phyloP scores from a whole-genome alignment of 2,329 filamentous ascomycete species.

The Plenodomus lindquistii region DNA sequence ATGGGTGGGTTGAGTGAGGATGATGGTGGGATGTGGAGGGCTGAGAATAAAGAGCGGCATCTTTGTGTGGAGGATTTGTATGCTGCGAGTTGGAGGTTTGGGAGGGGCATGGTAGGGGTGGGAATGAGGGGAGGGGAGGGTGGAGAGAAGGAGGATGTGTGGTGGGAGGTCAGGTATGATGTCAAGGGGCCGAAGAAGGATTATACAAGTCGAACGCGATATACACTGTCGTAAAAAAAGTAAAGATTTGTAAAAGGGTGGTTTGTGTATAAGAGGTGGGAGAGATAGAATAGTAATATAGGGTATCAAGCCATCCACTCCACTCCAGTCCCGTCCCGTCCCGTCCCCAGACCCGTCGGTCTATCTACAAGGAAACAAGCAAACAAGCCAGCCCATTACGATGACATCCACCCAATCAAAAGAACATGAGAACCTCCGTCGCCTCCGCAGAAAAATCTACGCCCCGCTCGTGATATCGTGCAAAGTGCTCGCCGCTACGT shows the following conservation, averaged over 20 bases:
- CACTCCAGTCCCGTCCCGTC: constrained; percentile 3
- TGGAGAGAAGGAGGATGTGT: constrained; percentile 11
- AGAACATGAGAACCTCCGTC: too few relatives aligned
- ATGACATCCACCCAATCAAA: too few relatives aligned
- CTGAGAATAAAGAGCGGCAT: constrained; percentile 65
- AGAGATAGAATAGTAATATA: neutral
- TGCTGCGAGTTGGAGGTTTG: constrained; percentile 69
- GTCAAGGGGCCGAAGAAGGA: constrained; percentile 48
- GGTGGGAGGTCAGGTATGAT: constrained; percentile 45
- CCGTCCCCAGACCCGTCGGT: too few relatives aligned
- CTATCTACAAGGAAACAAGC: too few relatives aligned
- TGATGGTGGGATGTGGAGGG: constrained; percentile 18
- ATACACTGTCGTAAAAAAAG: constrained; percentile 10
- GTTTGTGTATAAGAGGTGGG: constrained; percentile 1
- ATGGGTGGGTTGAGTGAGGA: constrained; percentile 53
- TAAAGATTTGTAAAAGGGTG: neutral
- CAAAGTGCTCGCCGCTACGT: neutral
- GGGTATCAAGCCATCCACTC: constrained; percentile 19
- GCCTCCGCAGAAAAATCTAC: too few relatives aligned
- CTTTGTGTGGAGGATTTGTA: constrained; percentile 75
- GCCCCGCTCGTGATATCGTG: too few relatives aligned
- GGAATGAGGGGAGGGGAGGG: constrained; percentile 2
- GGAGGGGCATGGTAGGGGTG: constrained; percentile 50
- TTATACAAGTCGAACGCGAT: constrained; percentile 44
- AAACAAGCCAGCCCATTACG: too few relatives aligned